Evolutionary conservation across 257 asterid genomes (phyloP).

Genomic region (Nicotiana tomentosiformis): DNA sequence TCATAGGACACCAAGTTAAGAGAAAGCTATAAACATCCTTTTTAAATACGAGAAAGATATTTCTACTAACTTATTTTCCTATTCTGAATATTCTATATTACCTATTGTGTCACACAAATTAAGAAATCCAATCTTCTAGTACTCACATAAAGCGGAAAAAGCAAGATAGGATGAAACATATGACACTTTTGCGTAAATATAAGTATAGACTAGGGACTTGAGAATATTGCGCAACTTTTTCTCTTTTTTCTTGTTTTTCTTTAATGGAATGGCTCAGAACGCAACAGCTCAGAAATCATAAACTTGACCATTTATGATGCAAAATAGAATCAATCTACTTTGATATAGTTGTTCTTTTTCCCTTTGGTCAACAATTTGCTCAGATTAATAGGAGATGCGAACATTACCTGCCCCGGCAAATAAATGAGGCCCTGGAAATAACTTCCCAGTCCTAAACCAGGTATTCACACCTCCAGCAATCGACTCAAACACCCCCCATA

Average conservation of each 20-base stretch:
- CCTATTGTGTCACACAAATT: background rate
- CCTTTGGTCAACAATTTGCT: background rate
- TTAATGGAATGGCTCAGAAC: background rate
- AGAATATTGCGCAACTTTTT: background rate
- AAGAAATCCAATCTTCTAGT: background rate
- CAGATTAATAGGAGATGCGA: background rate
- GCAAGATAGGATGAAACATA: background rate
- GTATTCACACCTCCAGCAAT: constrained; percentile 80
- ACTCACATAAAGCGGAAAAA: background rate
- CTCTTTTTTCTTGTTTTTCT: background rate
- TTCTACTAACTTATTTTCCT: background rate
- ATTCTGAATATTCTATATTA: background rate
- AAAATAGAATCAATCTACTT: background rate
- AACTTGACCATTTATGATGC: background rate
- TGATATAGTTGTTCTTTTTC: background rate
- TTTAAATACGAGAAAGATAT: background rate
- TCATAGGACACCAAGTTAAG: background rate
- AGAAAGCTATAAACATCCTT: background rate
- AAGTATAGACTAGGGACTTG: background rate
- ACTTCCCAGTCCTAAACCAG: constrained; percentile 78
- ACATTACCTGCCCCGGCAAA: constrained; percentile 77
- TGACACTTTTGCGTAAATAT: background rate
- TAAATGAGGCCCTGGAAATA: constrained; percentile 96
- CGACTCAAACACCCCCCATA: constrained; percentile 72
- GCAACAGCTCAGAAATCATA: background rate